These are phyloP conservation scores for Phaseolus coccineus DNA, from an alignment of 331 rosid genomes.

Conservation along the genomic window DNA sequence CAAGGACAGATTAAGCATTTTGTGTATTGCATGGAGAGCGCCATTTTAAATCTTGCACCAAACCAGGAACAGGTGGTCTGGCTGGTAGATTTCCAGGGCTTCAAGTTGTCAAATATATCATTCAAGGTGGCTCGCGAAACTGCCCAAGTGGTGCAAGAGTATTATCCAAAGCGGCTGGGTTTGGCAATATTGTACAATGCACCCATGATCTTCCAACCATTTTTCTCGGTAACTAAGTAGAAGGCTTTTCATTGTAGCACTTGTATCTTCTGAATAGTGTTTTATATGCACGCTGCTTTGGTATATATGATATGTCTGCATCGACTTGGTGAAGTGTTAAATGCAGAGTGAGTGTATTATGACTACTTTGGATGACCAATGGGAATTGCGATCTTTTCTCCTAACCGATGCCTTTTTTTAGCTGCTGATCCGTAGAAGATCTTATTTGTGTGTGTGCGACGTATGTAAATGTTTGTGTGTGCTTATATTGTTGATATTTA, in stretches of 20 bases:
- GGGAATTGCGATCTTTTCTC: background rate
- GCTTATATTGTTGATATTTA: background rate
- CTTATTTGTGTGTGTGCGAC: background rate
- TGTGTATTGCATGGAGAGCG: conserved; percentile 90
- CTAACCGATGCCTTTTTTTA: background rate
- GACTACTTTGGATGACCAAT: background rate
- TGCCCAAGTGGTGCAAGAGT: conserved; percentile 72
- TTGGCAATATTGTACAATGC: conserved; percentile 80
- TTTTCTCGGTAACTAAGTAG: conserved; percentile 64
- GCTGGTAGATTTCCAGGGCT: conserved; percentile 88
- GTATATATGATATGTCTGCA: conserved; percentile 2
- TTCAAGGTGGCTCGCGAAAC: conserved; percentile 73
- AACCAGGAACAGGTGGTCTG: conserved; percentile 81
- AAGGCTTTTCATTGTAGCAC: background rate
- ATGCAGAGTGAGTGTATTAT: background rate
- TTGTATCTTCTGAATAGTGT: conserved; percentile 15
- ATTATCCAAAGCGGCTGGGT: conserved; percentile 87
- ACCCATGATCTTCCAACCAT: conserved; percentile 83
- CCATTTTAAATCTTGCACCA: conserved; percentile 72
- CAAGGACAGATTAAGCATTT: conserved; percentile 73
- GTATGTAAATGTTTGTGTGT: background rate
- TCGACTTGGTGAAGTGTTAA: background rate
- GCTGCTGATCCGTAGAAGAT: background rate
- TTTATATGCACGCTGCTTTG: conserved; percentile 12
- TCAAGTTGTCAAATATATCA: conserved; percentile 73